Evolutionary conservation across 176 grass and related monocot genomes (phyloP).

Genomic region (Alopecurus myosuroides): DNA sequence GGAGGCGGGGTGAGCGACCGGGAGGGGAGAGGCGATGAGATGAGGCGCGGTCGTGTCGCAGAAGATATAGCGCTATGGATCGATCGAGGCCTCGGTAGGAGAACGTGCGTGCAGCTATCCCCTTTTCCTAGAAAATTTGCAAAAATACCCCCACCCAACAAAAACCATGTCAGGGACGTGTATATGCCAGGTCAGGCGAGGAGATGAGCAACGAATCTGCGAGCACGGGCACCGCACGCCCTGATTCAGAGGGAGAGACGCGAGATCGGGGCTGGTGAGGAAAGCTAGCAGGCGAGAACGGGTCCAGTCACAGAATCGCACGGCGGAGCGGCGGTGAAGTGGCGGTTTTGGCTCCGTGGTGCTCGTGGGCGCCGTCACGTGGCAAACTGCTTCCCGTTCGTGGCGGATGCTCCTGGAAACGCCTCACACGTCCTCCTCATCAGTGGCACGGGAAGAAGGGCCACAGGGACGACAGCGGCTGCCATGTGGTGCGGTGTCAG

Average conservation of each 20-base stretch:
- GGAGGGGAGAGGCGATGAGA: neutral
- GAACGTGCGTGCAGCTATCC: no score
- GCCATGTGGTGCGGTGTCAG: neutral
- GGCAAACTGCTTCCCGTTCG: neutral
- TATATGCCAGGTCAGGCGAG: neutral
- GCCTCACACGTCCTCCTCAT: neutral
- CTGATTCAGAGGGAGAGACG: neutral
- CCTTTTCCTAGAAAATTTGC: neutral
- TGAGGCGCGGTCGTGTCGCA: neutral
- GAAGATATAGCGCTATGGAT: no score
- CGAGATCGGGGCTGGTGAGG: no score
- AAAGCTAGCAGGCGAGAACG: no score
- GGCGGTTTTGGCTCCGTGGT: constrained; percentile 13
- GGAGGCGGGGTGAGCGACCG: neutral
- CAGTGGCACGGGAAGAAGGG: no score
- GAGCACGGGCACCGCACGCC: neutral
- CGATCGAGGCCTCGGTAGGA: neutral
- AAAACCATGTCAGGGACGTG: neutral
- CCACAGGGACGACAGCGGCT: no score
- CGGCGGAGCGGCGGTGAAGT: neutral
- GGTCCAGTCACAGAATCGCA: neutral
- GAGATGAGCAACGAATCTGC: neutral
- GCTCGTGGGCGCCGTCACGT: constrained; percentile 14
- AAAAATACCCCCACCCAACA: neutral
- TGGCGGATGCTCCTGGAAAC: constrained; percentile 19